These are phyloP conservation scores for Boletellus emodensis DNA, from an alignment of 768 basidiomycete genomes.

Conservation along the genomic window DNA sequence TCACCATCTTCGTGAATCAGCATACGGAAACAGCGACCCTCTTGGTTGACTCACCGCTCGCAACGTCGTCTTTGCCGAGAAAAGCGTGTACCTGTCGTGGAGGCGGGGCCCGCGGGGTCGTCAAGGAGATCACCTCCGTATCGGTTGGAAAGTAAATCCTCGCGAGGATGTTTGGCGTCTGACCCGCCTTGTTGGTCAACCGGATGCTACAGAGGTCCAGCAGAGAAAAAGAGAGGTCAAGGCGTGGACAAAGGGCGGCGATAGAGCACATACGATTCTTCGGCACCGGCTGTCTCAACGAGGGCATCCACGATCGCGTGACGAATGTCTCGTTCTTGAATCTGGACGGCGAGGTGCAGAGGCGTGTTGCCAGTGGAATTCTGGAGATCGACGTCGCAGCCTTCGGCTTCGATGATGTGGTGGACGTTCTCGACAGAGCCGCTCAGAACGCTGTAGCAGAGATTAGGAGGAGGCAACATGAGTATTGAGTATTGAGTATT, in stretches of 20 bases:
- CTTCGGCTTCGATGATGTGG: conserved; percentile 21
- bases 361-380: conserved; percentile 27
- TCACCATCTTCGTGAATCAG: conserved; percentile 11
- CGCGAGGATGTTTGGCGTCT: conserved; percentile 24
- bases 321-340: conserved; percentile 12
- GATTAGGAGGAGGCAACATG: not conserved
- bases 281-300: conserved; percentile 21
- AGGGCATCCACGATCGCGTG: conserved; percentile 21
- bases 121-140: conserved; percentile 14
- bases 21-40: not conserved
- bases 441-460: conserved; percentile 14
- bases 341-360: conserved; percentile 25
- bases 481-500: not conserved
- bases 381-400: conserved; percentile 28
- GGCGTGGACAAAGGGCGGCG: not conserved
- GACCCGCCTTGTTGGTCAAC: conserved; percentile 23
- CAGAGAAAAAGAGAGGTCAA: not conserved
- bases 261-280: conserved; percentile 19
- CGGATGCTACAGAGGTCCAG: conserved; percentile 15
- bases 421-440: conserved; percentile 18
- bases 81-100: conserved; percentile 9
- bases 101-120: conserved; percentile 19
- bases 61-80: conserved; percentile 16
- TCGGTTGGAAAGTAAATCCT: conserved; percentile 20
- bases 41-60: conserved; percentile 10